Base-by-base conservation (phyloP, 805 yeast species). In the Candida corydali region DNA sequence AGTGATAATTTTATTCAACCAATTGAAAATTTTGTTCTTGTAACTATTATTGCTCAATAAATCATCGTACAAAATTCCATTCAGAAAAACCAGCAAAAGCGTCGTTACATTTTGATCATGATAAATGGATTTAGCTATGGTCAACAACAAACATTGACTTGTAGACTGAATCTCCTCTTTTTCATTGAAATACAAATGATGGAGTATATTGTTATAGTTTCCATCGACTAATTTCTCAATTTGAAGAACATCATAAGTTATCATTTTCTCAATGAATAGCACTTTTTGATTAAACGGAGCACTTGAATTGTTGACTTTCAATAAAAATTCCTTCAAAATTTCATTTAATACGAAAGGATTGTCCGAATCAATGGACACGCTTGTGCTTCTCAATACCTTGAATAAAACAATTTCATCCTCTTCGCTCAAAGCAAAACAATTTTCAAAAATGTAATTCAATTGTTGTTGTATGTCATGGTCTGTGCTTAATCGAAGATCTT, bases 1-100 rank as follows among this genome's bases (percentile, higher is more conserved):
- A 3, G 55, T 40, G 17, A 52, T 32, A 22, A 37, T 35, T 8
- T 42, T 38, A 9, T 38, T 41, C 6, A 54, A 35, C 26, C 43
- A 44, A 15, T 29, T 22, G 16, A 47, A 33, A 1, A 50, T 41
- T 8, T 12, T 1, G 4, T 6, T 4, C 15, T 12, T 17, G 25
- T 39, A 31, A 17, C 17, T 29, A 15, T 16, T 26, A 32, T 24
- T 15, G 2, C 17, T 2, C 3, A 34, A 30, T 20, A 35, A 24
- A 23, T 30, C 28, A 8, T 33, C 29, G 3, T 29, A 6, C 10
- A 32, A 8, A 14, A 33, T 19, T 8, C 29, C 43, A n/a, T 31
- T 18, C 31, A 32, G 30, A 14, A 39, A 12, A 5, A 37, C 7
- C 10, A 23, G 28, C 17, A 37, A 22, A 17, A 31, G 34, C 19